phyloP scores from a whole-genome alignment of 2,329 filamentous ascomycete species.

The Pestalotiopsis sp. region DNA sequence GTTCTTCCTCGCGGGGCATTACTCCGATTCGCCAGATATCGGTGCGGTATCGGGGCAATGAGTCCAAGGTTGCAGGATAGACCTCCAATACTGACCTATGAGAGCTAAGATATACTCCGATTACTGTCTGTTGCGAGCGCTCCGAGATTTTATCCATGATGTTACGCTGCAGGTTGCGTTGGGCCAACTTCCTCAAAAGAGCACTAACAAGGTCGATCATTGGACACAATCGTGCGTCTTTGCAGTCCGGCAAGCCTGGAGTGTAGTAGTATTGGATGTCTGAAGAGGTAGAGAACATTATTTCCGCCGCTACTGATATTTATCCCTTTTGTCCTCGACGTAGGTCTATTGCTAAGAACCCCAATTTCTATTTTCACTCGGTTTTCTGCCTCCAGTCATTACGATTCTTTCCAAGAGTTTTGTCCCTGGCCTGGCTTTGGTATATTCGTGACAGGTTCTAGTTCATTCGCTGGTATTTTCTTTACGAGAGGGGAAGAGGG shows the following conservation, averaged over 20 bases:
- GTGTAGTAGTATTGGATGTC: neutral
- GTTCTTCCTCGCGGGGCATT: neutral
- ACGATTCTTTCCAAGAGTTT: neutral
- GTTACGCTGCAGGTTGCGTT: neutral
- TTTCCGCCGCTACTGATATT: neutral
- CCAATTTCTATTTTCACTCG: neutral
- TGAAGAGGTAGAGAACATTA: neutral
- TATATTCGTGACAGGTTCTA: neutral
- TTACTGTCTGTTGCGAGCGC: neutral
- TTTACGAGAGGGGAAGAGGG: neutral
- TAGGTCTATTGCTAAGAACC: neutral
- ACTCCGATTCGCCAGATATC: neutral
- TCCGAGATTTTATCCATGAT: conserved; percentile 1
- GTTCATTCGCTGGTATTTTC: neutral
- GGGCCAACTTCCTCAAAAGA: neutral
- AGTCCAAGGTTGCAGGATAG: neutral
- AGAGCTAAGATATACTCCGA: neutral
- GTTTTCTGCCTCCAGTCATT: neutral
- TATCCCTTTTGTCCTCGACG: neutral
- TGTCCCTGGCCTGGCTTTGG: neutral
- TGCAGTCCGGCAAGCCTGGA: neutral
- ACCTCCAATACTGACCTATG: neutral
- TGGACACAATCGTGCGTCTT: neutral
- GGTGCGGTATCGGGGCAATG: conserved; percentile 10
- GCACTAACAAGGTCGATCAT: neutral